Base-by-base conservation (phyloP, 202 grass and related monocot species). In the Carex arenaria region DNA sequence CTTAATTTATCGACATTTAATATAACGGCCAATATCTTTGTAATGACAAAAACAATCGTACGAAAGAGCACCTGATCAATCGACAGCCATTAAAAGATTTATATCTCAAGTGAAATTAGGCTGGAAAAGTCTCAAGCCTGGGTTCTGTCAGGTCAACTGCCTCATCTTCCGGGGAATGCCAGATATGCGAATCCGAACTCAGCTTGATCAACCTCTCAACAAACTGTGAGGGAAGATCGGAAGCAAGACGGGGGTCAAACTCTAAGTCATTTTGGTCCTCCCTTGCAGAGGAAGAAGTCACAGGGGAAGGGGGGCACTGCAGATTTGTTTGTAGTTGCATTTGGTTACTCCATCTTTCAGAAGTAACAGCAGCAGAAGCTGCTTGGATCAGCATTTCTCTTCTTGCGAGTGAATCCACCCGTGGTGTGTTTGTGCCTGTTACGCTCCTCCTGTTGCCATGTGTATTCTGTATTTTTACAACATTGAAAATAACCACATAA, bases 121-220 rank as follows among this genome's bases (percentile, higher is more conserved):
- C 84, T 30, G 70, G 84, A 79, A 80, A 97, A 32, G 85, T 82
- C 66, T 94, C 95, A 36, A 98, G 51, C 70, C 95, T 87, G 3
- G 92, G 95, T 84, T 98, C 92, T 7, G 86, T 94, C 80, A 98
- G 86, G 80, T 98, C 95, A 62, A 98, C 92, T 12, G 57, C 80
- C 90, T 87, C 90, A 34, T 89, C 89, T 23, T 92, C 85, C 7
- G 87, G 81, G 23, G 79, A 87, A 30, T 78, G 90, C 82, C 87
- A 85, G 69, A 60, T 84, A 19, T 60, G 82, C 1, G 18, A 60
- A 77, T 57, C 64, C 3, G 89, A 84, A 36, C 84, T 88, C 85
- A 89, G 82, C 66, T 85, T 77, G 28, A 85, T 79, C 52, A 71
- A 72, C 51, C 87, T 86, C 55, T 93, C 80, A 61, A 90, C 64